These are phyloP conservation scores for Amaranthus cruentus DNA, from an alignment of 148 eudicot species.

Conservation along the genomic window DNA sequence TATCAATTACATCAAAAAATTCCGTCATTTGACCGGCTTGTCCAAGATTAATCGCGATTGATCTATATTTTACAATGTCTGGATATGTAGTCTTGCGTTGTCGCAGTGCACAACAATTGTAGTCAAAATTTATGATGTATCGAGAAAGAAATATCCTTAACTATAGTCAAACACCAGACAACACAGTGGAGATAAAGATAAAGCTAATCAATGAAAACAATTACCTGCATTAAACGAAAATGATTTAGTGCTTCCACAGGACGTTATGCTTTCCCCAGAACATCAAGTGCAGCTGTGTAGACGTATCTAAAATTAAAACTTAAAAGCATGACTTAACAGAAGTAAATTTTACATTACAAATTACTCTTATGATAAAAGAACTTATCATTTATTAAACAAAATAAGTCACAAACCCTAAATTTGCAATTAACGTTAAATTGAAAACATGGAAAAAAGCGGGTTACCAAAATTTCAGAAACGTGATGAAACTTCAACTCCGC, in stretches of 20 bases:
- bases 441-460: too few species aligned
- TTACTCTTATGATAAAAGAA: too few species aligned
- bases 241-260: constrained; percentile 91
- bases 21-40: constrained; percentile 95
- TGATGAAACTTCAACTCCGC: too few species aligned
- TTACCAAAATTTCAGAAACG: too few species aligned
- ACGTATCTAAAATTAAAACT: constrained; percentile 40
- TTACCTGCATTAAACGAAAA: constrained; percentile 72
- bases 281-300: constrained; percentile 89
- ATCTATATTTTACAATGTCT: constrained; percentile 76
- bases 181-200: not conserved
- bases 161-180: constrained; percentile 3
- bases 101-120: constrained; percentile 34
- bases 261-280: constrained; percentile 72
- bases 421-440: too few species aligned
- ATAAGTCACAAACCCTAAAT: too few species aligned
- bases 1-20: constrained; percentile 83
- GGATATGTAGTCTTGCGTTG: constrained; percentile 70
- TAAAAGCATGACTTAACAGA: not conserved
- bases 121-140: constrained; percentile 9
- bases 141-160: not conserved
- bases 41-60: constrained; percentile 90
- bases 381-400: too few species aligned
- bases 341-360: not conserved
- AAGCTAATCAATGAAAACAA: not conserved